Evolutionary conservation across 73 alveolate species (phyloP).

Genomic region (Tetrahymena thermophila): DNA sequence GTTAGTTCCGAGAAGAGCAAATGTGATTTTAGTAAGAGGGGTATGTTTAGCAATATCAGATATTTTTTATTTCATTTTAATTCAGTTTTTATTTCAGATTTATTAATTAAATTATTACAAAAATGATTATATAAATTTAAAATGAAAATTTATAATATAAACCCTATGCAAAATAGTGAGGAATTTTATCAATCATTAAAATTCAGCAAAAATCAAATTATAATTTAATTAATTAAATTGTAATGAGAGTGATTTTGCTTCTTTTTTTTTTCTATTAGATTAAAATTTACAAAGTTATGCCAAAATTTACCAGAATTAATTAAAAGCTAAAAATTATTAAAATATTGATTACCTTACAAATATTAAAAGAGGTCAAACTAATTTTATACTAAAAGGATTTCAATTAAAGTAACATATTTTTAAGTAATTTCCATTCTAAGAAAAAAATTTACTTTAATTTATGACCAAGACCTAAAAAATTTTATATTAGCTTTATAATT

Average conservation of each 20-base stretch:
- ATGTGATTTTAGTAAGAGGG: neutral
- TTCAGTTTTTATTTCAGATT: neutral
- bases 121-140: too few relatives aligned
- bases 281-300: neutral
- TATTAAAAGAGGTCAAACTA: neutral
- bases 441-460: neutral
- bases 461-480: too few relatives aligned
- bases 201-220: neutral
- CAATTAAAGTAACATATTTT: neutral
- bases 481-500: too few relatives aligned
- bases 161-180: too few relatives aligned
- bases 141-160: too few relatives aligned
- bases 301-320: neutral
- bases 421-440: neutral
- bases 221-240: neutral
- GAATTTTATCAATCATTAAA: neutral
- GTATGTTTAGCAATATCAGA: neutral
- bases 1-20: neutral
- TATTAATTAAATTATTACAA: neutral
- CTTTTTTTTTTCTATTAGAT: neutral
- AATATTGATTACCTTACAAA: neutral
- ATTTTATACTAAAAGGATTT: too few relatives aligned
- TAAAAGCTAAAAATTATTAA: too few relatives aligned
- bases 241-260: neutral
- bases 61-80: neutral